Evolutionary conservation across 2,329 filamentous ascomycete species (phyloP).

Genomic region (Ophiostoma populinum): DNA sequence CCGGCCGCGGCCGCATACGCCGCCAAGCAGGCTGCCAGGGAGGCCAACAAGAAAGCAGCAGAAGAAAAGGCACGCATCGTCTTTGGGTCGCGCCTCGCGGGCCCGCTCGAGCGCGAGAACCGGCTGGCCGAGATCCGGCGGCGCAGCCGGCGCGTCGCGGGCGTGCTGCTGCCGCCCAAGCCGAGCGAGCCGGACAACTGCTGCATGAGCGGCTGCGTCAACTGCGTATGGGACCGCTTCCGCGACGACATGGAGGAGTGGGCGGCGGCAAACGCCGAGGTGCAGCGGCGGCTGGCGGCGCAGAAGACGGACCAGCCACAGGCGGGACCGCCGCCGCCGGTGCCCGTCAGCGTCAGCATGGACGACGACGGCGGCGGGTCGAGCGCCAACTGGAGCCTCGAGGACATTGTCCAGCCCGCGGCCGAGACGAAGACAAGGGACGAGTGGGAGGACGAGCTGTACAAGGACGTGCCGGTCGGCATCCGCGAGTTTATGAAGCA

Average conservation of each 20-base stretch:
- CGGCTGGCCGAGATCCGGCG: constrained; percentile 39
- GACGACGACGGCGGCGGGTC: constrained; percentile 69
- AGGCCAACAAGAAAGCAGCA: constrained; percentile 15
- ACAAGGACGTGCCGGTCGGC: constrained; percentile 70
- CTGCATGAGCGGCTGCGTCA: constrained; percentile 97
- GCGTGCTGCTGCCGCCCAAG: constrained; percentile 64
- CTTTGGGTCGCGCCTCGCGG: constrained; percentile 65
- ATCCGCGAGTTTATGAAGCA: constrained; percentile 96
- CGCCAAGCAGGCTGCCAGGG: constrained; percentile 2
- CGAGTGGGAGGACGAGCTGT: constrained; percentile 47
- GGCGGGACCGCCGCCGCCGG: not conserved
- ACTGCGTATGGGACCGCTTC: constrained; percentile 90
- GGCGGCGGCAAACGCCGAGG: constrained; percentile 48
- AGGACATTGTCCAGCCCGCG: not conserved
- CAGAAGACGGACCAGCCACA: constrained; percentile 2
- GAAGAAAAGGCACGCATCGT: constrained; percentile 47
- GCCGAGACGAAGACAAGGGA: constrained; percentile 15
- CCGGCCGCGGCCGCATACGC: constrained; percentile 14
- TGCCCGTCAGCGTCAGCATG: constrained; percentile 32
- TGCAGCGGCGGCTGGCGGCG: constrained; percentile 32
- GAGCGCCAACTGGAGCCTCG: constrained; percentile 43
- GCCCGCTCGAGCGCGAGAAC: constrained; percentile 50
- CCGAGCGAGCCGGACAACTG: constrained; percentile 92
- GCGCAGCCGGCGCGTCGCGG: constrained; percentile 50
- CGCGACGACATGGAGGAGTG: constrained; percentile 87